These are phyloP conservation scores for Dothideomycetes sp. DNA, from an alignment of 2,329 filamentous ascomycete species.

Conservation along the genomic window DNA sequence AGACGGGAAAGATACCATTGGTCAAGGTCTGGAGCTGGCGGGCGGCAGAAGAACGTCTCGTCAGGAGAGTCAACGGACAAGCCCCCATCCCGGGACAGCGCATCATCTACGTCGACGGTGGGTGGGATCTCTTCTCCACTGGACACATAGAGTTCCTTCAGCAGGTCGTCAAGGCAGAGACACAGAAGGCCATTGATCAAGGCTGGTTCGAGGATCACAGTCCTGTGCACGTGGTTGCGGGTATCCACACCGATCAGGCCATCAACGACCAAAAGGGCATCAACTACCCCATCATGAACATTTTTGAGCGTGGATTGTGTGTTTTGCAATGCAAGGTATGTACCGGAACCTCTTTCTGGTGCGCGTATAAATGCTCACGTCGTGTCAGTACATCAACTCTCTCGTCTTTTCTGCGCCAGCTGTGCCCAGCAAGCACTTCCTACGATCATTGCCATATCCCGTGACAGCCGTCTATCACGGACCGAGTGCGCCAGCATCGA, in stretches of 20 bases:
- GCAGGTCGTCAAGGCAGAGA: conserved; percentile 64
- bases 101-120: conserved; percentile 90
- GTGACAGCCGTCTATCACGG: conserved; percentile 79
- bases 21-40: conserved; percentile 79
- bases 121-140: conserved; percentile 92
- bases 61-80: conserved; percentile 60
- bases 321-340: conserved; percentile 83
- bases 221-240: conserved; percentile 81
- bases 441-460: conserved; percentile 43
- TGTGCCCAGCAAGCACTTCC: conserved; percentile 68
- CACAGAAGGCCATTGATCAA: conserved; percentile 53
- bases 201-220: conserved; percentile 73
- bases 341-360: conserved; percentile 18
- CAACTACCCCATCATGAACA: conserved; percentile 99
- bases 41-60: conserved; percentile 49
- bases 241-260: conserved; percentile 87
- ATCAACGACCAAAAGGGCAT: conserved; percentile 96
- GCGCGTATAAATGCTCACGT: conserved; percentile 16
- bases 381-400: conserved; percentile 66
- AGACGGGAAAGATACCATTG: conserved; percentile 67
- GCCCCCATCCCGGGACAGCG: conserved; percentile 67
- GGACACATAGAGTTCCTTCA: conserved; percentile 94
- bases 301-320: conserved; percentile 90
- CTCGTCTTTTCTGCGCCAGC: conserved; percentile 88
- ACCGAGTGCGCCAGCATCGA: conserved; percentile 81